Evolutionary conservation across 768 basidiomycete species (phyloP).

Genomic region (Dacryopinax spathularia): DNA sequence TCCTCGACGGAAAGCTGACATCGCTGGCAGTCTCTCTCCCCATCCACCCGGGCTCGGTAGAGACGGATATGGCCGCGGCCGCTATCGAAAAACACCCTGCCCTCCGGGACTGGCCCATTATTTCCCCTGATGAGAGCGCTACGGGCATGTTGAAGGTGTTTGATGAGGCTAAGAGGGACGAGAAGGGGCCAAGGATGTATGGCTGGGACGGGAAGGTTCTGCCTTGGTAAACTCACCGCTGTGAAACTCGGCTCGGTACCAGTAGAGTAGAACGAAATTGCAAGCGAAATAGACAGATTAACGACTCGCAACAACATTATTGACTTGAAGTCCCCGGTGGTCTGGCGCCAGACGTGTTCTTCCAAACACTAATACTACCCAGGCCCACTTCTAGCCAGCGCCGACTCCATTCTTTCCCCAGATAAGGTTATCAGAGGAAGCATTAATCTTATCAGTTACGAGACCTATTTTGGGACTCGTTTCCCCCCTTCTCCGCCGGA

Average conservation of each 20-base stretch:
- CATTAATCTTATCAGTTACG: too few species aligned
- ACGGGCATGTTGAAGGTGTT: not conserved
- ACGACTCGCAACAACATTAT: not conserved
- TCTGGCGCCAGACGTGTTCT: too few species aligned
- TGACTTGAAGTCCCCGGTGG: too few species aligned
- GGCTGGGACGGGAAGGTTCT: not conserved
- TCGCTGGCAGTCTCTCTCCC: not conserved
- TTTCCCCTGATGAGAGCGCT: slow-evolving; percentile 3
- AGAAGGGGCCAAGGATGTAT: not conserved
- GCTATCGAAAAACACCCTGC: not conserved
- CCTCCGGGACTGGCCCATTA: not conserved
- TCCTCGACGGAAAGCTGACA: not conserved
- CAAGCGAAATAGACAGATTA: not conserved
- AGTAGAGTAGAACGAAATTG: too few species aligned
- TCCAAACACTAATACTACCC: too few species aligned
- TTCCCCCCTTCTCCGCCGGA: too few species aligned
- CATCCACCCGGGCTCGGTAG: slow-evolving; percentile 4
- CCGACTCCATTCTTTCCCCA: too few species aligned
- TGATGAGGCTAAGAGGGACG: slow-evolving; percentile 2
- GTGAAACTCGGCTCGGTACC: not conserved
- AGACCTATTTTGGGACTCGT: too few species aligned
- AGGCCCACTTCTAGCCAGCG: too few species aligned
- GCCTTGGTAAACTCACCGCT: not conserved
- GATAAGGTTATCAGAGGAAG: too few species aligned
- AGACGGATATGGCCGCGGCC: slow-evolving; percentile 1